Conservation (phyloP, 352 stramenopile genomes). For the Aphanomyces euteiches region DNA sequence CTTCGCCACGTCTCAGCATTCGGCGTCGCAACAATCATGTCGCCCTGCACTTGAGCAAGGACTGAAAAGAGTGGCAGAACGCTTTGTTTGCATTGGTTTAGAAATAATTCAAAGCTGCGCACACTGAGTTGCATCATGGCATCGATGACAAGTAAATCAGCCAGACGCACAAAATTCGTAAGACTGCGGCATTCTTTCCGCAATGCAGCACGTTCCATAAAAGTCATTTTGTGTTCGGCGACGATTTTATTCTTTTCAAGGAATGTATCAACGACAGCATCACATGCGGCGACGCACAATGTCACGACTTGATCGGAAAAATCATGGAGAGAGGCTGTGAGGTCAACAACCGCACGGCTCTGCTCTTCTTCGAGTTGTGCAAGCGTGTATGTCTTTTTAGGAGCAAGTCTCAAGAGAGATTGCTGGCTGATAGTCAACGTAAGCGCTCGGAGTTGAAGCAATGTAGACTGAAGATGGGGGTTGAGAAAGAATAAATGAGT, state of each 20-base stretch:
- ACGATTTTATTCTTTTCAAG: conserved; percentile 90
- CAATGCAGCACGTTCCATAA: conserved; percentile 92
- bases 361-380: conserved; percentile 80
- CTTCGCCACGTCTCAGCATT: conserved; percentile 70
- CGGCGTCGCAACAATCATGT: conserved; percentile 49
- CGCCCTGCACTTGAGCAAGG: conserved; percentile 60
- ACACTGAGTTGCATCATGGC: conserved; percentile 85
- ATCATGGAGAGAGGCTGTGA: conserved; percentile 51
- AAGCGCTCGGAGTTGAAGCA: conserved; percentile 70
- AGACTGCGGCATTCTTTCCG: conserved; percentile 88
- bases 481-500: conserved; percentile 87
- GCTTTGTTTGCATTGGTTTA: conserved; percentile 4
- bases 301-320: conserved; percentile 70
- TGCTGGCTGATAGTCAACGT: conserved; percentile 56
- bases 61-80: conserved; percentile 36
- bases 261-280: conserved; percentile 91
- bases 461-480: conserved; percentile 69
- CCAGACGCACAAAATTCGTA: conserved; percentile 89
- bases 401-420: conserved; percentile 64
- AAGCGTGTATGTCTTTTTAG: conserved; percentile 72
- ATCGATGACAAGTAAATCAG: conserved; percentile 89
- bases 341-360: conserved; percentile 41
- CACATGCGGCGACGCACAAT: conserved; percentile 86
- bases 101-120: conserved; percentile 61
- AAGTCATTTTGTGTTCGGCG: conserved; percentile 93